Evolutionary conservation across 2,329 filamentous ascomycete genomes (phyloP).

Genomic region (Verruconis gallopava): DNA sequence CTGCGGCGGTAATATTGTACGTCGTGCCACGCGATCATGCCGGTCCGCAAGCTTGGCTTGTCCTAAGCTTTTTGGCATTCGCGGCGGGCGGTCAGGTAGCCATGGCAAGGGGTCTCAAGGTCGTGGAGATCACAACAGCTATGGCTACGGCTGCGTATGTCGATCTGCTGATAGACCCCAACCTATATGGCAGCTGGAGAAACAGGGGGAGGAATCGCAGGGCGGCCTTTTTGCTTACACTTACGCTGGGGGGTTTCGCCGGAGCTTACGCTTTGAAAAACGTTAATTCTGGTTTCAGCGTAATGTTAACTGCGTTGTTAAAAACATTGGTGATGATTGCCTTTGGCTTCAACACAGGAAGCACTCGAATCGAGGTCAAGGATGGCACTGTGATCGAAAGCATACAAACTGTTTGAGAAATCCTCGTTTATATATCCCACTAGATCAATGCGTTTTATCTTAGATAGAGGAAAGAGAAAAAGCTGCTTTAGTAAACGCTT

Average conservation of each 20-base stretch:
- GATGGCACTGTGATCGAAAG: too few relatives aligned
- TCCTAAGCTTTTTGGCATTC: constrained; percentile 41
- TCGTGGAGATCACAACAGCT: constrained; percentile 50
- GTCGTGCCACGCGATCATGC: constrained; percentile 12
- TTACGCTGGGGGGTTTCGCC: constrained; percentile 37
- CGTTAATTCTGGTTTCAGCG: background rate
- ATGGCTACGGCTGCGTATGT: constrained; percentile 54
- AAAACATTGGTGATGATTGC: constrained; percentile 1
- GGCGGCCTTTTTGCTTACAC: constrained; percentile 34
- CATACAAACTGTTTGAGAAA: too few relatives aligned
- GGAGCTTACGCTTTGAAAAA: constrained; percentile 31
- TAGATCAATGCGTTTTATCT: too few relatives aligned
- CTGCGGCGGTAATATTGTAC: constrained; percentile 38
- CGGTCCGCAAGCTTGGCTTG: constrained; percentile 29
- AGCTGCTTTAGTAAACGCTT: too few relatives aligned
- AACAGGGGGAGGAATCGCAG: constrained; percentile 41
- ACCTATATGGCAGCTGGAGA: constrained; percentile 30
- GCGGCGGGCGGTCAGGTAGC: constrained; percentile 48
- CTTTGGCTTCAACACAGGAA: constrained; percentile 1
- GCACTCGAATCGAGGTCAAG: too few relatives aligned
- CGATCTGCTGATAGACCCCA: constrained; percentile 30
- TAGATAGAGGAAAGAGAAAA: too few relatives aligned
- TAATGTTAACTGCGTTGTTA: constrained; percentile 1
- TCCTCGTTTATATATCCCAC: too few relatives aligned
- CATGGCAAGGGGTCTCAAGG: constrained; percentile 39